Base-by-base conservation (phyloP, 352 stramenopile genomes). In the Thalassiosira livingstoniorum region DNA sequence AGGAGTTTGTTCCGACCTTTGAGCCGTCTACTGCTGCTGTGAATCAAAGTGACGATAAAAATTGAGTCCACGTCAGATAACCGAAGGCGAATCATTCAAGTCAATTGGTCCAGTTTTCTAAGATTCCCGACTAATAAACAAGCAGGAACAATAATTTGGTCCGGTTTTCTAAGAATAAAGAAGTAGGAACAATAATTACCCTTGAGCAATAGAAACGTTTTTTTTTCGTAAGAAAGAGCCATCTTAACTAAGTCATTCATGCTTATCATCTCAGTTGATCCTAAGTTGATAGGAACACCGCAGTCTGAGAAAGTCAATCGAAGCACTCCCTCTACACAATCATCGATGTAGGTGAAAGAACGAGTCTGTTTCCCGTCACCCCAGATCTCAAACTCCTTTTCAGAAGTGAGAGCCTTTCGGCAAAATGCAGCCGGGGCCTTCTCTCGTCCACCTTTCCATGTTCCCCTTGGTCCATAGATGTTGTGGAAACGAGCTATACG, bases 361-460 rank as follows among this genome's bases (percentile, higher is more conserved):
- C 95, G 93, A 32, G 95, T 97, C 84, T 97, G 95, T 74, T 96
- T 92, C 23, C 95, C 95, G 82, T 97, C 93, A 55, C 95, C 95
- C 92, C 92, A 96, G 45, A 94, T 92, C 84, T 97, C 94, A 82
- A 97, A 96, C 57, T 97, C 86, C 35, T 92, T 84, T 10, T 76
- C 94, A 15, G 91, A 94, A 27, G 87, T 94, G 42, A 97, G 81
- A 61, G 94, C 95, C 88, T 98, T 98, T 53, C 95, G 91, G 82
- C 95, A 98, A 83, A 98, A 98, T 35, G 95, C 95, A 25, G 95
- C 95, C 7, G 95, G 95, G 13, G 95, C 95, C 86, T 95, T 96
- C 86, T 96, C 93, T 43, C 92, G 86, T 63, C 92, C 92, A 51
- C 91, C 92, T 87, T 96, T 97, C 94, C 94, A 98, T n/a, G 95